Evolutionary conservation across 2,329 filamentous ascomycete species (phyloP), one percentile per base, ranked within the genome.

Genomic region (Pseudogymnoascus sp.): DNA sequence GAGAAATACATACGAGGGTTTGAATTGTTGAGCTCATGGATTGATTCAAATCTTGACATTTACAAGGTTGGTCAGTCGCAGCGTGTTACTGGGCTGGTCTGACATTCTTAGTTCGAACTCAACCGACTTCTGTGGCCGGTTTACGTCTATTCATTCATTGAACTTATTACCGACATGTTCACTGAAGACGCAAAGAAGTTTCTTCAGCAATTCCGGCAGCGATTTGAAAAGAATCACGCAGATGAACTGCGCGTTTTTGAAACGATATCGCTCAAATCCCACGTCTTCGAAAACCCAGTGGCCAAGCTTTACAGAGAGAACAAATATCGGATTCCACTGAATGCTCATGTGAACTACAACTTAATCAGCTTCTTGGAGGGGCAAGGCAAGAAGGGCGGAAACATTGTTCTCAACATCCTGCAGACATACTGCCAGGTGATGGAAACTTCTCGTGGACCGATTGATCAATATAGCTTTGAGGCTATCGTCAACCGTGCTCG

Each of bases 131-230:
- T 96, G 14, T 99, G 94, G 92, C 94, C 94, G 0, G 78, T 95
- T 0, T 97, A 97, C 71, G 90, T 97, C 60, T 96, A 99, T 75
- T 94, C 91, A 0, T 97, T 90, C 72, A 79, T 99, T 26, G 87
- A 91, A 63, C 83, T 97, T 62, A 83, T 95, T 29, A 80, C 80
- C 35, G 84, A 91, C 64, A 86, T 85, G 66, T 92, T 89, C 68
- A 78, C 83, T 1, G 83, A 84, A 39, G 91, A 96, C 63, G 86
- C 87, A 12, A 86, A 89, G 67, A 78, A 81, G 1, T 93, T 96
- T 71, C 86, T 95, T 65, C 81, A 84, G 29, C 79, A 82, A 4
- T 86, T 90, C 70, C 86, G 85, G 62, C 70, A 74, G 1, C 74
- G 86, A 61, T 97, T 97, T 69, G 85, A 92, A 68, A 83, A 83